Conservation (phyloP, 1,139 yeast species). For the Hansenula sp. region DNA sequence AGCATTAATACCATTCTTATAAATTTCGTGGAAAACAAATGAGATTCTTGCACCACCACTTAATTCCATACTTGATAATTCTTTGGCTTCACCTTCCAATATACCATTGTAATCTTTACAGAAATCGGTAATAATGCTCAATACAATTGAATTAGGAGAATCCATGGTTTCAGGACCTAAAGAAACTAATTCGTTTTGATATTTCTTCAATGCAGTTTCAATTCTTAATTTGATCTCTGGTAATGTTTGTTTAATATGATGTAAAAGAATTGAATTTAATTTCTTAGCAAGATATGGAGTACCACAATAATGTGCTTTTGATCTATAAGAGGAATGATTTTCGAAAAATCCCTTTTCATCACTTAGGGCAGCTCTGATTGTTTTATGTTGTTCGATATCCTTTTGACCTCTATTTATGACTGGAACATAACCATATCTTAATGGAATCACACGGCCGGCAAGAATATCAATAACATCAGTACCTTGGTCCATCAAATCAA, state of each 20-base stretch:
- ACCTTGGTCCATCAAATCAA: constrained; percentile 97
- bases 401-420: constrained; percentile 97
- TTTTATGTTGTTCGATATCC: constrained; percentile 83
- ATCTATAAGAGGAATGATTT: constrained; percentile 69
- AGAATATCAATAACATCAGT: constrained; percentile 97
- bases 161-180: constrained; percentile 88
- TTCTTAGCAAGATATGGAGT: constrained; percentile 95
- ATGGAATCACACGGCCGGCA: constrained; percentile 94
- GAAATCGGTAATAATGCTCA: constrained; percentile 88
- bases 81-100: constrained; percentile 90
- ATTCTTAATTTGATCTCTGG: constrained; percentile 93
- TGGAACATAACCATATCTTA: constrained; percentile 94
- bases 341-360: constrained; percentile 80
- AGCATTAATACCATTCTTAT: constrained; percentile 87
- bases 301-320: constrained; percentile 91
- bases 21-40: constrained; percentile 95
- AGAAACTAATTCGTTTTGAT: constrained; percentile 70
- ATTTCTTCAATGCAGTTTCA: constrained; percentile 77
- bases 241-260: constrained; percentile 89
- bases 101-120: constrained; percentile 90
- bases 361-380: constrained; percentile 82
- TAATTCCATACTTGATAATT: constrained; percentile 77
- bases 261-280: constrained; percentile 82
- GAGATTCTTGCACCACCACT: constrained; percentile 98
- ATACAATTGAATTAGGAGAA: constrained; percentile 84